phyloP scores from a whole-genome alignment of 345 rosid species.

The Eucalyptus regnans region DNA sequence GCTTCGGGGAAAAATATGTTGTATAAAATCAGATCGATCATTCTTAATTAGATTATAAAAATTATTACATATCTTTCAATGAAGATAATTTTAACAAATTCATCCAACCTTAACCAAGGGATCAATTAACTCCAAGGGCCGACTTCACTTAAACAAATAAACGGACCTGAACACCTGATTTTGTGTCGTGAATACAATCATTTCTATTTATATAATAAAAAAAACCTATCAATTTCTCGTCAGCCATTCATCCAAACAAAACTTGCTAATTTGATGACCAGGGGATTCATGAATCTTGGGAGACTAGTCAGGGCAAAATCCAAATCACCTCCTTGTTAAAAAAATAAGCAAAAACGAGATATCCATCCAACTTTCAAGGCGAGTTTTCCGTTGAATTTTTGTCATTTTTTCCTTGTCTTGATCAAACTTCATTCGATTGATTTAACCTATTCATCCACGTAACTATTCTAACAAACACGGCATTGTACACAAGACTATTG shows the following conservation, averaged over 20 bases:
- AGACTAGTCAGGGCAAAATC: neutral
- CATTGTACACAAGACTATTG: neutral
- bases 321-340: neutral
- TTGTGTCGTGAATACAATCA: fast-evolving
- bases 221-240: neutral
- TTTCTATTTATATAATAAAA: fast-evolving
- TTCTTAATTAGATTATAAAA: neutral
- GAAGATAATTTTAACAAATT: neutral
- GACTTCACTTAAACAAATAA: too few species aligned
- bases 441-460: neutral
- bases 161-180: fast-evolving
- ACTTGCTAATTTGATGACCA: fast-evolving
- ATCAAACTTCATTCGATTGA: fast-evolving
- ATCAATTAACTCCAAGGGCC: neutral
- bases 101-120: neutral
- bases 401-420: fast-evolving
- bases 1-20: neutral
- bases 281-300: neutral
- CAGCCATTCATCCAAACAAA: fast-evolving
- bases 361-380: neutral
- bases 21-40: neutral
- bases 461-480: neutral
- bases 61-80: neutral
- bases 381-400: fast-evolving
- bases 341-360: neutral